Conservation (phyloP, 768 basidiomycete species). For the Leccinum subgranulosum region DNA sequence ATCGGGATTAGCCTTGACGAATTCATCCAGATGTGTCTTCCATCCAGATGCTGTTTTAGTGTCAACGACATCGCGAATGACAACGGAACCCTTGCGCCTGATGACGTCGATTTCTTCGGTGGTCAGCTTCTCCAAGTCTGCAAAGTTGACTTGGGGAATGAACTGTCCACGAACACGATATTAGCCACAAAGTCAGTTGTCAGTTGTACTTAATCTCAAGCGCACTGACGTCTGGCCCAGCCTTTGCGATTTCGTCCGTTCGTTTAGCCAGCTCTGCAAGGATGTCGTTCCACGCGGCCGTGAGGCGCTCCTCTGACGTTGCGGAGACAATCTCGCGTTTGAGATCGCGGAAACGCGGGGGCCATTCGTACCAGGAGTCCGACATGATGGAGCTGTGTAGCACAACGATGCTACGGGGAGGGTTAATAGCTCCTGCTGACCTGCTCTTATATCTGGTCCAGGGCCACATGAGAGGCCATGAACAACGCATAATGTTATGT, state of each 20-base stretch:
- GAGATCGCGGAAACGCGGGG: slow-evolving; percentile 49
- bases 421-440: background rate
- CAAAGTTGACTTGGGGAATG: slow-evolving; percentile 61
- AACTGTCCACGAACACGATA: slow-evolving; percentile 34
- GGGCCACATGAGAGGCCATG: no score
- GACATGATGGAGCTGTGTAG: slow-evolving; percentile 9
- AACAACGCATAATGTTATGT: no score
- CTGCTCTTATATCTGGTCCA: slow-evolving; percentile 12
- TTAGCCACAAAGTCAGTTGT: background rate
- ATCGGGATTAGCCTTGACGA: slow-evolving; percentile 54
- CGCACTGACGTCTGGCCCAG: slow-evolving; percentile 47
- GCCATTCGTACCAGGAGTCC: slow-evolving; percentile 9
- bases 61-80: slow-evolving; percentile 60
- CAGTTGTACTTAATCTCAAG: background rate
- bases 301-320: slow-evolving; percentile 47
- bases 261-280: slow-evolving; percentile 47
- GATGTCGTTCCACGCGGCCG: slow-evolving; percentile 57
- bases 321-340: slow-evolving; percentile 54
- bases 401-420: background rate
- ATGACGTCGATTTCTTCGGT: slow-evolving; percentile 47
- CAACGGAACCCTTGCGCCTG: slow-evolving; percentile 53
- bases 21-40: slow-evolving; percentile 55
- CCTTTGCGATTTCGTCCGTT: slow-evolving; percentile 42
- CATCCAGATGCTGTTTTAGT: slow-evolving; percentile 53
- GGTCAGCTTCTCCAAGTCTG: slow-evolving; percentile 46